These are phyloP conservation scores for Solanum medicagineum DNA, from an alignment of 257 asterid species.

Conservation along the genomic window DNA sequence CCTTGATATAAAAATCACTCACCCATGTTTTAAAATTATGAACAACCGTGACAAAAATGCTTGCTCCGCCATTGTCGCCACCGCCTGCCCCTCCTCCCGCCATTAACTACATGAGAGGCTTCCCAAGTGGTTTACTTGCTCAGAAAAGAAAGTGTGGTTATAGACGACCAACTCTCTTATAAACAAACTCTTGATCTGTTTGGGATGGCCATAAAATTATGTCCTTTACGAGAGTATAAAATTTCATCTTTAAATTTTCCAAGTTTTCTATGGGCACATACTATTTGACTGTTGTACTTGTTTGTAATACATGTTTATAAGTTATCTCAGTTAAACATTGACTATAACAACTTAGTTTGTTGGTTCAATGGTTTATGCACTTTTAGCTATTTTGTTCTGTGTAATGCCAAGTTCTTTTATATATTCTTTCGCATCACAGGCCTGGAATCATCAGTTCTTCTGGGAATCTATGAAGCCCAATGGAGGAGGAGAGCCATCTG, in stretches of 20 bases:
- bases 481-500: slow-evolving; percentile 85
- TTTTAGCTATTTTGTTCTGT: not conserved
- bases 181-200: not conserved
- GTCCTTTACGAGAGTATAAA: not conserved
- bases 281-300: not conserved
- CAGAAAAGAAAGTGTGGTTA: not conserved
- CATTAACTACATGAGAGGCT: not conserved
- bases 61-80: not conserved
- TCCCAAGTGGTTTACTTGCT: not conserved
- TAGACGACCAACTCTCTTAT: not conserved
- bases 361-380: not conserved
- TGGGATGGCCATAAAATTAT: not conserved
- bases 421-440: slow-evolving; percentile 12
- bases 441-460: slow-evolving; percentile 92
- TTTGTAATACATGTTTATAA: not conserved
- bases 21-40: too few relatives aligned
- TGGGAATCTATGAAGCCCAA: slow-evolving; percentile 94
- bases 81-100: not conserved
- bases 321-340: not conserved
- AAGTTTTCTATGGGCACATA: not conserved
- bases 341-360: not conserved
- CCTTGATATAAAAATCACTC: too few relatives aligned
- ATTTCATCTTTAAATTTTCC: not conserved
- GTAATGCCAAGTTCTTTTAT: not conserved
- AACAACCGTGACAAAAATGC: too few relatives aligned